phyloP scores from a whole-genome alignment of 805 yeast species.

The Teunomyces kruisii region DNA sequence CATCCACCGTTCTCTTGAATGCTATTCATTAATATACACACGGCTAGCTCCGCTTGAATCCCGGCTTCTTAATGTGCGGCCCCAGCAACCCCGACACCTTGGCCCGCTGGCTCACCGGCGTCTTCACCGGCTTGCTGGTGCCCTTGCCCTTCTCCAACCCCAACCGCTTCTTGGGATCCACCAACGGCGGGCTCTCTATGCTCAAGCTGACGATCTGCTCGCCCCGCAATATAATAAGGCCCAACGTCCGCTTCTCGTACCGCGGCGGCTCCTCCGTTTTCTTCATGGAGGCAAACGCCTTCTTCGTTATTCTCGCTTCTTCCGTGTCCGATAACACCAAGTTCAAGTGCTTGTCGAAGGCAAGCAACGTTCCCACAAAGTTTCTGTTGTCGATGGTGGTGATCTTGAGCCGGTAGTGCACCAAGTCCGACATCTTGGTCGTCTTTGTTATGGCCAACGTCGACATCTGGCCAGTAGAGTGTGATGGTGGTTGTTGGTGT shows the following conservation, averaged over 20 bases:
- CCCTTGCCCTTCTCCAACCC: slow-evolving; percentile 22
- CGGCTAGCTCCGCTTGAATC: neutral
- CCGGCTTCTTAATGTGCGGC: slow-evolving; percentile 15
- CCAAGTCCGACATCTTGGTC: slow-evolving; percentile 59
- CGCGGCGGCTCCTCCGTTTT: slow-evolving; percentile 32
- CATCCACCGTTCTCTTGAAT: neutral
- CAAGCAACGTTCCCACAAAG: slow-evolving; percentile 75
- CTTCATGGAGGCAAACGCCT: slow-evolving; percentile 43
- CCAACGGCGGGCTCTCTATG: slow-evolving; percentile 62
- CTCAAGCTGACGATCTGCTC: slow-evolving; percentile 75
- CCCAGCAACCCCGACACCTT: slow-evolving; percentile 19
- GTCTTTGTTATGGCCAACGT: slow-evolving; percentile 17
- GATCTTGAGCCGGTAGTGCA: slow-evolving; percentile 72
- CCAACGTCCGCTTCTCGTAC: slow-evolving; percentile 75
- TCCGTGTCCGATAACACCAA: slow-evolving; percentile 80
- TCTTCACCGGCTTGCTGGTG: slow-evolving; percentile 33
- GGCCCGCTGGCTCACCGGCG: slow-evolving; percentile 28
- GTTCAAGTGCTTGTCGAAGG: slow-evolving; percentile 90
- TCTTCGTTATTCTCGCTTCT: slow-evolving; percentile 75
- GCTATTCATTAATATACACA: neutral
- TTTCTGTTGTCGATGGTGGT: slow-evolving; percentile 76
- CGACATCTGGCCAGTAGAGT: neutral
- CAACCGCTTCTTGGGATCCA: slow-evolving; percentile 37
- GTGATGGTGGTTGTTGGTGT: neutral
- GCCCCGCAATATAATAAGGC: slow-evolving; percentile 83